A percentile compares a stretch with the other conserved stretches of the same genome.
phyloP scores from a whole-genome alignment of 2,329 filamentous ascomycete species.

The Neonectria punicea region DNA sequence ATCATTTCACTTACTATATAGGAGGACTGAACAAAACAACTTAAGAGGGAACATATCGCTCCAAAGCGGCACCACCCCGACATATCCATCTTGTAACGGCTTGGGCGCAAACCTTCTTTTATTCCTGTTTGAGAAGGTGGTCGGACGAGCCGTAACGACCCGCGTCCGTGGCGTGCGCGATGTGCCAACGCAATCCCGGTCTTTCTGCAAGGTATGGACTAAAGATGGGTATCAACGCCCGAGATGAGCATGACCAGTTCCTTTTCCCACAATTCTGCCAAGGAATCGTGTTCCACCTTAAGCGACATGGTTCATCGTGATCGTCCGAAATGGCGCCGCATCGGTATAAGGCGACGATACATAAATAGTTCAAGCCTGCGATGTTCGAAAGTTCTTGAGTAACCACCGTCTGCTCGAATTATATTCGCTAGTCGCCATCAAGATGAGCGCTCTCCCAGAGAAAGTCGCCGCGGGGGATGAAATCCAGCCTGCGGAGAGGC shows the following conservation, averaged over 20 bases:
- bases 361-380: neutral
- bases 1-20: neutral
- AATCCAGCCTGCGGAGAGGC: neutral
- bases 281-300: neutral
- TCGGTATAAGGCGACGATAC: neutral
- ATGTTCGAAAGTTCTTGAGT: neutral
- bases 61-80: neutral
- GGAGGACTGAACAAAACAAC: neutral
- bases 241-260: neutral
- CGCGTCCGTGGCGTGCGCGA: neutral
- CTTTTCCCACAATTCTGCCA: neutral
- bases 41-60: neutral
- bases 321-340: neutral
- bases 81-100: neutral
- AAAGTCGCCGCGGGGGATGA: neutral
- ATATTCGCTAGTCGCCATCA: neutral
- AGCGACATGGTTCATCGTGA: neutral
- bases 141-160: neutral
- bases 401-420: neutral
- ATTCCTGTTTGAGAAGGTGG: neutral
- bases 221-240: neutral
- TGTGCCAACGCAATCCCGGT: neutral
- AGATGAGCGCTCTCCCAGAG: slow-evolving; percentile 17
- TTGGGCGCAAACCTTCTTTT: neutral
- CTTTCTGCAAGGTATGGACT: neutral